Conservation (phyloP, 2,329 filamentous ascomycete species). For the Colletotrichum truncatum region DNA sequence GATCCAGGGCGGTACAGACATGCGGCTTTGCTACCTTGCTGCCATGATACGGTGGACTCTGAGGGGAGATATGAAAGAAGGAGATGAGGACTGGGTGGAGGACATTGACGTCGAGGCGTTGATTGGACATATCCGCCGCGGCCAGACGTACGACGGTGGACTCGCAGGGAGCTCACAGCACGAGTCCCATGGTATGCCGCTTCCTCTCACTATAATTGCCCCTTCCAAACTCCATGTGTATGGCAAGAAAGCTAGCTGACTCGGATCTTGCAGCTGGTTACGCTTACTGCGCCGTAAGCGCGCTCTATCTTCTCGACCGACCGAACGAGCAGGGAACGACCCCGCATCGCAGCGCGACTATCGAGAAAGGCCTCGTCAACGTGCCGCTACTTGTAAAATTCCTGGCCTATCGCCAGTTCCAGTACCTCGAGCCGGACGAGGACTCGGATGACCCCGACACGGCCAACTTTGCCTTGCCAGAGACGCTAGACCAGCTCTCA, state of each 20-base stretch:
- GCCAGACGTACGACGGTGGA: constrained; percentile 84
- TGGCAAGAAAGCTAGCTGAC: neutral
- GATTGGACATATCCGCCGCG: constrained; percentile 74
- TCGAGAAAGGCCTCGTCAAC: constrained; percentile 46
- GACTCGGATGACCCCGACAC: constrained; percentile 48
- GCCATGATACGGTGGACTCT: constrained; percentile 85
- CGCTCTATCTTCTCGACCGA: constrained; percentile 78
- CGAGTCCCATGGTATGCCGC: constrained; percentile 79
- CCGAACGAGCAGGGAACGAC: constrained; percentile 52
- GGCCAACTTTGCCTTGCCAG: constrained; percentile 40
- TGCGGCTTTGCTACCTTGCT: constrained; percentile 88
- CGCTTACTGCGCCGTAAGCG: constrained; percentile 86
- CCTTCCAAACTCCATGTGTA: no score
- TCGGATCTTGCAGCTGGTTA: constrained; percentile 75
- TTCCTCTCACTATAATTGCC: no score
- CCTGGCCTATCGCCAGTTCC: constrained; percentile 72
- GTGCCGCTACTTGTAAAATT: constrained; percentile 55
- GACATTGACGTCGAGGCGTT: constrained; percentile 81
- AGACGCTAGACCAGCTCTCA: constrained; percentile 44
- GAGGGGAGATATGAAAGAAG: constrained; percentile 64
- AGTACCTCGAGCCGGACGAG: constrained; percentile 60
- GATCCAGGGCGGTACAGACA: constrained; percentile 83
- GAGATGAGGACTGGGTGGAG: constrained; percentile 62
- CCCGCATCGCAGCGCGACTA: constrained; percentile 39
- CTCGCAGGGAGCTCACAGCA: constrained; percentile 76